Conservation (phyloP, 805 yeast species). For the Wickerhamomyces mucosus region DNA sequence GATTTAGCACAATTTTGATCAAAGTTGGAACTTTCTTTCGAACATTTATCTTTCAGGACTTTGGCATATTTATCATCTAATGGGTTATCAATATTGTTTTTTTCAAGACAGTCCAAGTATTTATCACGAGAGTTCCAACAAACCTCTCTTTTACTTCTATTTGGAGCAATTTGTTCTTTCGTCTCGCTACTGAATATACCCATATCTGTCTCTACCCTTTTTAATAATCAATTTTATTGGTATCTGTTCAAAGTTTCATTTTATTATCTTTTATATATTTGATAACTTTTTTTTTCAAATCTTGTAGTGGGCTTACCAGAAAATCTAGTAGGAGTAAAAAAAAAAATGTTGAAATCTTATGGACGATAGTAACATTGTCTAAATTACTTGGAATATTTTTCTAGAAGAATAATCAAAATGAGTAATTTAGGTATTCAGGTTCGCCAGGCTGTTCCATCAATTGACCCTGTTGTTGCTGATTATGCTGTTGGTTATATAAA, state of each 20-base stretch:
- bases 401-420: too few species aligned
- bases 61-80: slow-evolving; percentile 40
- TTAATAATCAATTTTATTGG: too few species aligned
- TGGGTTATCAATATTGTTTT: slow-evolving; percentile 59
- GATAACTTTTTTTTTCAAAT: neutral
- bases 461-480: slow-evolving; percentile 79
- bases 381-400: too few species aligned
- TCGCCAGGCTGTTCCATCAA: slow-evolving; percentile 76
- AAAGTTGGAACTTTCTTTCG: slow-evolving; percentile 44
- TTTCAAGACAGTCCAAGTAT: slow-evolving; percentile 68
- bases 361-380: too few species aligned
- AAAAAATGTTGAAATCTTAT: too few species aligned
- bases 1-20: slow-evolving; percentile 71
- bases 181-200: slow-evolving; percentile 32
- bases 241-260: neutral
- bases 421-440: slow-evolving; percentile 44
- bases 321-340: too few species aligned
- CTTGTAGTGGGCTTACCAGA: too few species aligned
- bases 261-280: neutral
- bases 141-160: slow-evolving; percentile 55
- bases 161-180: slow-evolving; percentile 33
- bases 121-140: slow-evolving; percentile 90
- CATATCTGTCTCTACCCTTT: slow-evolving; percentile 30
- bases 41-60: slow-evolving; percentile 48
- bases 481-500: slow-evolving; percentile 89